phyloP scores from a whole-genome alignment of 75 land plant species.

The Sequoiadendron giganteum region DNA sequence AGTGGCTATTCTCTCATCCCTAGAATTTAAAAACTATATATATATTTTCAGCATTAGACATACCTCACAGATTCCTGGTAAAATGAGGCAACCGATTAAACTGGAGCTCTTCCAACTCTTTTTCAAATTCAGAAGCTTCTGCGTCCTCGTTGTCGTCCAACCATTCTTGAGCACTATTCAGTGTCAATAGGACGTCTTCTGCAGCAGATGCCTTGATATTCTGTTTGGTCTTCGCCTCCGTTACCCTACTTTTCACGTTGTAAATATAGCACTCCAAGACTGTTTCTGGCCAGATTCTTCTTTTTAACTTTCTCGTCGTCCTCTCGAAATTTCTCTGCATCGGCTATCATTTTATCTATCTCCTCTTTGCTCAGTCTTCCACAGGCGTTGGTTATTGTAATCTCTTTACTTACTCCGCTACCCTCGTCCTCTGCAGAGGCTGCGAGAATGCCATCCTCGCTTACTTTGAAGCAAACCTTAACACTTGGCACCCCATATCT shows the following conservation, averaged over 20 bases:
- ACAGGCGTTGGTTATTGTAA: background rate
- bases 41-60: no score
- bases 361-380: background rate
- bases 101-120: background rate
- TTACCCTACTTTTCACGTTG: background rate
- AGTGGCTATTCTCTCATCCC: no score
- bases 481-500: background rate
- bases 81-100: background rate
- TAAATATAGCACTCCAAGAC: background rate
- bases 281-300: background rate
- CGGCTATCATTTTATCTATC: background rate
- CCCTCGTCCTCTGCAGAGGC: conserved; percentile 14
- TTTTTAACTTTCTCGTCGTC: background rate
- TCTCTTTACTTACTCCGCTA: background rate
- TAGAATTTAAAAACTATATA: no score
- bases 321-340: background rate
- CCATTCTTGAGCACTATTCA: background rate
- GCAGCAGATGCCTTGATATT: background rate
- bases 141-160: background rate
- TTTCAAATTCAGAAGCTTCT: background rate
- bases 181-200: background rate
- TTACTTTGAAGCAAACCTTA: conserved; percentile 17
- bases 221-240: background rate
- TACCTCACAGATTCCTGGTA: background rate
- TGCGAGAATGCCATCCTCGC: conserved; percentile 21